Percentiles rank a stretch among this genome's conserved stretches.
These are phyloP conservation scores for Globisporangium middletonii DNA, from an alignment of 352 stramenopile species.

Conservation along the genomic window DNA sequence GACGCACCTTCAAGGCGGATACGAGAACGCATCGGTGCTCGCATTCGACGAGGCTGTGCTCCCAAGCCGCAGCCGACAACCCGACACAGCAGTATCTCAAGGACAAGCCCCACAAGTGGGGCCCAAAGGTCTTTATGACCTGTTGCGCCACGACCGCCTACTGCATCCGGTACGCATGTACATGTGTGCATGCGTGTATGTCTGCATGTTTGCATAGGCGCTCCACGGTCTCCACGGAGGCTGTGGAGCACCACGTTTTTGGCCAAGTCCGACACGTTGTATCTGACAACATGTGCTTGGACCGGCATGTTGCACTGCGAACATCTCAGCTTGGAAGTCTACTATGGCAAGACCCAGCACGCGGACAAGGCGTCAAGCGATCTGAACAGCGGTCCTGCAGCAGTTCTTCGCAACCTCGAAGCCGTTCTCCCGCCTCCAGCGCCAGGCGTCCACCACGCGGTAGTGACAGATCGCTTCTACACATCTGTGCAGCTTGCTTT, in stretches of 20 bases:
- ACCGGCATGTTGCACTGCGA: neutral
- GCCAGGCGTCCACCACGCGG: neutral
- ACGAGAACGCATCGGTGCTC: neutral
- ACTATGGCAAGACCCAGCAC: neutral
- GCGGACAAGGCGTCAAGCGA: neutral
- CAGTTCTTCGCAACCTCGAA: neutral
- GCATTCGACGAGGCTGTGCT: constrained; percentile 4
- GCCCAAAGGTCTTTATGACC: constrained; percentile 10
- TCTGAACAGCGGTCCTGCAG: neutral
- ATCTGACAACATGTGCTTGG: neutral
- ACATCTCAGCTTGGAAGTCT: neutral
- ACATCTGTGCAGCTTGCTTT: neutral
- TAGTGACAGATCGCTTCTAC: constrained; percentile 9
- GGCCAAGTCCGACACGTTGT: neutral
- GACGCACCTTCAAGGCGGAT: neutral
- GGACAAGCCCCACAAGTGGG: constrained; percentile 16
- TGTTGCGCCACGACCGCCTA: constrained; percentile 5
- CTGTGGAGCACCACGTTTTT: neutral
- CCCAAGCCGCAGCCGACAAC: constrained; percentile 3
- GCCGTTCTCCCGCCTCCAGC: neutral
- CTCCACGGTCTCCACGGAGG: no score
- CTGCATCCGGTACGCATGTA: constrained; percentile 6
- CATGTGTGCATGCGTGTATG: no score
- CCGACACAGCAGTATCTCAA: constrained; percentile 5
- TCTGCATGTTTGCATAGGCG: no score